Evolutionary conservation across 331 rosid genomes (phyloP), one percentile per base, ranked within the genome.

Genomic region (Pyracantha coccinea): DNA sequence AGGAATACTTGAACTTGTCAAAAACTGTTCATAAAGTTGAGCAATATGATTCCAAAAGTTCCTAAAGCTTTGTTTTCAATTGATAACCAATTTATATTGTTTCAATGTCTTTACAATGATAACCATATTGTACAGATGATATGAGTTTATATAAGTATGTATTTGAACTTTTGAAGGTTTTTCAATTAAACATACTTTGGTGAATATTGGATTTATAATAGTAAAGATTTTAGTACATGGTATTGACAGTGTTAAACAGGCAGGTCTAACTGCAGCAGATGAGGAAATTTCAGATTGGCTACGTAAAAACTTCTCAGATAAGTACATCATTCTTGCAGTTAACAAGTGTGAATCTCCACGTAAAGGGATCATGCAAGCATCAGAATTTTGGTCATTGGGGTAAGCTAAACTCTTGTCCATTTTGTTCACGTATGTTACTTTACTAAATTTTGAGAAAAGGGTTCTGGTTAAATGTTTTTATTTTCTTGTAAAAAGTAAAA

Each of bases 341-440:
- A 94, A 94, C 85, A 92, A 94, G 81, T 94, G 99, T 71, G 97
- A 94, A 81, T 94, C 99, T 79, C 97, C 96, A 21, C 86, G 88
- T 27, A 94, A 89, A 75, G 92, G 97, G 85, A 54, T 86, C 76
- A 76, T 92, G 86, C 97, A 94, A 79, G 91, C 92, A 47, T 92
- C 88, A 58, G 99, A 94, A n/a, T 94, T 94, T 90, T 94, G 99
- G 99, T 85, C 92, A 61, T 86, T 92, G 52, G 96, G 97, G 99
- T 92, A 70, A 77, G 88, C 41, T 79, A 52, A 75, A 65, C 45
- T 76, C 65, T 38, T 55, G 20, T 50, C 19, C 5, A 57, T 50
- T 47, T 50, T 50, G 20, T 50, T 50, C 55, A 16, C 9, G 1
- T 50, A 47, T 47, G 54, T 47, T 16, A 16, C 55, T 0, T 57